Conservation (phyloP, 164 flowering plant genomes). For the Vitis riparia region DNA sequence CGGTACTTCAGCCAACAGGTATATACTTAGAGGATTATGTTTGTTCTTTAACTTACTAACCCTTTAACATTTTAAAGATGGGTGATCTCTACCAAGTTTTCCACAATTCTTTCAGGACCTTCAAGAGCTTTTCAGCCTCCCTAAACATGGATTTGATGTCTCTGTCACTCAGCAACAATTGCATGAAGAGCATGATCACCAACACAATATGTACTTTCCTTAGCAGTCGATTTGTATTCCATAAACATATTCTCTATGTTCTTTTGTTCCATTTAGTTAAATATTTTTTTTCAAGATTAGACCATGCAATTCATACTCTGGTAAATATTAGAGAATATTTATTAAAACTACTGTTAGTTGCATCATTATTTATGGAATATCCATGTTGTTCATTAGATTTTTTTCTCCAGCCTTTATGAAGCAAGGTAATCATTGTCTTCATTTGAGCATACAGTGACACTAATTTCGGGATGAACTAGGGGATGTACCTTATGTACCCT, state of each 20-base stretch:
- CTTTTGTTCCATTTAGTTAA: neutral
- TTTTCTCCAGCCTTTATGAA: too few relatives aligned
- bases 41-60: neutral
- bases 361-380: too few relatives aligned
- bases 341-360: too few relatives aligned
- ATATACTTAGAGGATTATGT: constrained; percentile 2
- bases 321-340: too few relatives aligned
- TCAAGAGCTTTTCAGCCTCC: constrained; percentile 81
- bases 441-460: too few relatives aligned
- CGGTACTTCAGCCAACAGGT: constrained; percentile 95
- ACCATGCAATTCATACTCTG: too few relatives aligned
- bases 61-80: neutral
- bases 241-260: neutral
- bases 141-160: constrained; percentile 86
- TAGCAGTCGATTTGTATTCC: neutral
- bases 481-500: too few relatives aligned
- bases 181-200: constrained; percentile 80
- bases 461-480: too few relatives aligned
- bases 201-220: constrained; percentile 54
- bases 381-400: too few relatives aligned
- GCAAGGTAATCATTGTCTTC: too few relatives aligned
- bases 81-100: neutral
- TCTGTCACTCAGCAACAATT: constrained; percentile 91
- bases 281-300: neutral
- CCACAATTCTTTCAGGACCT: constrained; percentile 64